phyloP scores from a whole-genome alignment of 495 filamentous ascomycete genomes.

The Hyaloscypha finlandica region DNA sequence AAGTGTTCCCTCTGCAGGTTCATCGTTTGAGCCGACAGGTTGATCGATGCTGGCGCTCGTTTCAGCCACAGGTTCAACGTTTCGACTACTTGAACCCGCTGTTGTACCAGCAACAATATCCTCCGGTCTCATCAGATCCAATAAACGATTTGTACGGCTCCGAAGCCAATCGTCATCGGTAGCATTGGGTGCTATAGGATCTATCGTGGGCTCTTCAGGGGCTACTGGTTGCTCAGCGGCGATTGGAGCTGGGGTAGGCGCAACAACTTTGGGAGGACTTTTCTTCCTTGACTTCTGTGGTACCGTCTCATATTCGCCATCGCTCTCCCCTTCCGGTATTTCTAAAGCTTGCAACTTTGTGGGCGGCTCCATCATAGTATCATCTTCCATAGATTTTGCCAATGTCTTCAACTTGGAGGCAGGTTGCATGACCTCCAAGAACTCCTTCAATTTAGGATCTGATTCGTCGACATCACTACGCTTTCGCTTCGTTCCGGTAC shows the following conservation, averaged over 20 bases:
- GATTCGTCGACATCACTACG: conserved; percentile 50
- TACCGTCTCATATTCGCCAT: conserved; percentile 67
- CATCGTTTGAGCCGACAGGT: not conserved
- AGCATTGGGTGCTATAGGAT: conserved; percentile 33
- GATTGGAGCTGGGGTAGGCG: conserved; percentile 1
- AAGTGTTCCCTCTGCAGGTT: not conserved
- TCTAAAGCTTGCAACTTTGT: conserved; percentile 46
- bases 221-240: not conserved
- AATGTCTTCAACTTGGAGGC: conserved; percentile 67
- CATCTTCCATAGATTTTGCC: conserved; percentile 53
- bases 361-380: conserved; percentile 46
- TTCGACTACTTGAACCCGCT: not conserved
- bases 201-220: conserved; percentile 6
- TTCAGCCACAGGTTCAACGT: conserved; percentile 12
- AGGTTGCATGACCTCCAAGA: conserved; percentile 77
- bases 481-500: conserved; percentile 49
- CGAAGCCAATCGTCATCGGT: conserved; percentile 92
- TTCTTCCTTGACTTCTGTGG: conserved; percentile 44
- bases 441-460: conserved; percentile 84
- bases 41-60: conserved; percentile 5
- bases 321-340: conserved; percentile 49
- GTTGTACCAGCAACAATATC: conserved; percentile 34
- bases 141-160: conserved; percentile 84
- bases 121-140: conserved; percentile 74
- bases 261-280: conserved; percentile 16